Conservation (phyloP, 2,329 filamentous ascomycete species). For the Parafenestella ontariensis region DNA sequence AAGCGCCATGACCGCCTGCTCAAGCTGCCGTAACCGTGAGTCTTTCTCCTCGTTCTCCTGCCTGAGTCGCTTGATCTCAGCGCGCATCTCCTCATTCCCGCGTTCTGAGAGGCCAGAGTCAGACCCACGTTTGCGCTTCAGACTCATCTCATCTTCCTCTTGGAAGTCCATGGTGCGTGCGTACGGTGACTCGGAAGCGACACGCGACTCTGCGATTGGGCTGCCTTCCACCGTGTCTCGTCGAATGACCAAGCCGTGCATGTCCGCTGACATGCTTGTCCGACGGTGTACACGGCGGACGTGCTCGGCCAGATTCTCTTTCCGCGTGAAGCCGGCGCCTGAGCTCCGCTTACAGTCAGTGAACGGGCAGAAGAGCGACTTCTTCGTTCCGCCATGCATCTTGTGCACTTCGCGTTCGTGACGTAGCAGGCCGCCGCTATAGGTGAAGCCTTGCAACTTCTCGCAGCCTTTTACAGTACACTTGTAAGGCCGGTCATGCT, state of each 20-base stretch:
- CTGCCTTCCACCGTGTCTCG: conserved; percentile 30
- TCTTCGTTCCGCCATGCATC: conserved; percentile 87
- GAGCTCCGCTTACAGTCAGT: conserved; percentile 86
- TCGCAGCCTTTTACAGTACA: conserved; percentile 84
- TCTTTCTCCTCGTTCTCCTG: conserved; percentile 53
- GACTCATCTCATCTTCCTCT: conserved; percentile 32
- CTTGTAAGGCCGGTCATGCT: conserved; percentile 92
- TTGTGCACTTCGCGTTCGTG: conserved; percentile 94
- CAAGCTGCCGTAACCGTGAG: conserved; percentile 43
- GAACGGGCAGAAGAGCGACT: conserved; percentile 85
- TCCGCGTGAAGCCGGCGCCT: conserved; percentile 88
- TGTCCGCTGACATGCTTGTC: conserved; percentile 46
- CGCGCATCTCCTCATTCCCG: conserved; percentile 44
- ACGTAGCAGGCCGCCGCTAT: conserved; percentile 85
- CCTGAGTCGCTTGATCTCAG: conserved; percentile 51
- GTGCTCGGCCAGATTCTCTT: conserved; percentile 94
- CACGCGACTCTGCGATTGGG: conserved; percentile 29
- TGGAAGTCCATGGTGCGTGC: conserved; percentile 28
- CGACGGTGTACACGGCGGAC: conserved; percentile 79
- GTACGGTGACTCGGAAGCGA: conserved; percentile 35
- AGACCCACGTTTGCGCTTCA: conserved; percentile 45
- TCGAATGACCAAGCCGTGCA: conserved; percentile 42
- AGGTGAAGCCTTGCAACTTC: conserved; percentile 93
- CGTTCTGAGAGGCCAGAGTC: conserved; percentile 32
- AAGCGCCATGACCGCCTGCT: conserved; percentile 44